These are phyloP conservation scores for Collybia sp. DNA, from an alignment of 768 basidiomycete genomes.

Conservation along the genomic window DNA sequence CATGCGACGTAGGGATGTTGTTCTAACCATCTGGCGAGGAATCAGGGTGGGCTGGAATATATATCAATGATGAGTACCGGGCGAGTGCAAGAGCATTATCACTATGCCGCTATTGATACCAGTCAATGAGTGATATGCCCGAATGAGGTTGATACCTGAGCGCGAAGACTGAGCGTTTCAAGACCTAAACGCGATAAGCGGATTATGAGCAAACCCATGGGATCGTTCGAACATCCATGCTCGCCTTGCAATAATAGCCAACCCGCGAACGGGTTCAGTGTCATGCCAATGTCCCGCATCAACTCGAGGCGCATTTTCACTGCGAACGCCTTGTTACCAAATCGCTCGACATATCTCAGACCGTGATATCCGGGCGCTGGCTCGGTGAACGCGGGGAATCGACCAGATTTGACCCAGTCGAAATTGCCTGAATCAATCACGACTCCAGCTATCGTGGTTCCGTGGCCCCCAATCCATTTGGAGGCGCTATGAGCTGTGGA, in stretches of 20 bases:
- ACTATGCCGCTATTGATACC: slow-evolving; percentile 29
- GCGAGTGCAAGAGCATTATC: slow-evolving; percentile 49
- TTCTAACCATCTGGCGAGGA: slow-evolving; percentile 23
- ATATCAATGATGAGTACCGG: slow-evolving; percentile 10
- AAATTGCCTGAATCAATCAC: slow-evolving; percentile 53
- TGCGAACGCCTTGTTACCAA: slow-evolving; percentile 4
- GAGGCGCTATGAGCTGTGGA: slow-evolving; percentile 50
- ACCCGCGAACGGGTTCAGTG: slow-evolving; percentile 47
- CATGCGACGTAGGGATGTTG: slow-evolving; percentile 27
- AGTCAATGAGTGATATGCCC: too few species aligned
- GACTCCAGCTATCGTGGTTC: slow-evolving; percentile 65
- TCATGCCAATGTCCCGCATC: slow-evolving; percentile 48
- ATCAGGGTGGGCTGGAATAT: not conserved
- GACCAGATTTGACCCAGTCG: slow-evolving; percentile 47
- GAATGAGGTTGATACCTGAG: slow-evolving; percentile 15
- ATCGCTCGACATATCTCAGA: slow-evolving; percentile 5
- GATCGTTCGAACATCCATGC: too few species aligned
- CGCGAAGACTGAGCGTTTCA: slow-evolving; percentile 52
- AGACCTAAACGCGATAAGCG: slow-evolving; percentile 18
- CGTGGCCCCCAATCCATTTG: slow-evolving; percentile 67
- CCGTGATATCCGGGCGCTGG: slow-evolving; percentile 6
- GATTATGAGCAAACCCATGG: slow-evolving; percentile 12
- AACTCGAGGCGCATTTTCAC: not conserved
- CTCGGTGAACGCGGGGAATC: slow-evolving; percentile 29
- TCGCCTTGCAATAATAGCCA: slow-evolving; percentile 45